A percentile compares a stretch with the other conserved stretches of the same genome.
phyloP scores from a whole-genome alignment of 495 filamentous ascomycete species.

The Xylaria sp. region DNA sequence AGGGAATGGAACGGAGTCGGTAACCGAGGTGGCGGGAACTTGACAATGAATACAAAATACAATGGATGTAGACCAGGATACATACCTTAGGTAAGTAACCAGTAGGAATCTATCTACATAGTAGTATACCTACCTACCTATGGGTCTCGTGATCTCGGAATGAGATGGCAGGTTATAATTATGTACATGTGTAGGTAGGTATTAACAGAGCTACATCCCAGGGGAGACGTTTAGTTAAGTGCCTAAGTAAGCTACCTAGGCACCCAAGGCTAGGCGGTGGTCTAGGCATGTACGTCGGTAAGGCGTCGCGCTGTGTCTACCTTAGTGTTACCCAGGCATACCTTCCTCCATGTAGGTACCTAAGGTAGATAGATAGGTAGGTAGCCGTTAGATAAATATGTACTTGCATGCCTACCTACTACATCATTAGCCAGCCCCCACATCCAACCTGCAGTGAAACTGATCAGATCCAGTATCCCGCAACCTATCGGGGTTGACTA shows the following conservation, averaged over 20 bases:
- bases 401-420: no score
- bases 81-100: no score
- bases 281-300: background rate
- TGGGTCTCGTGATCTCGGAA: background rate
- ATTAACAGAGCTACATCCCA: no score
- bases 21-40: no score
- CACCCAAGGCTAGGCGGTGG: background rate
- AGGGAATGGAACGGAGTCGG: background rate
- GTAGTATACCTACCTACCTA: background rate
- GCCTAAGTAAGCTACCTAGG: background rate
- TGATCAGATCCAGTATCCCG: slow-evolving; percentile 14
- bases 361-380: no score
- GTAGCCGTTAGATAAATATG: no score
- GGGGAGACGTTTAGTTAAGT: background rate
- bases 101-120: no score
- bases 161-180: background rate
- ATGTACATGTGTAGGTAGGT: no score
- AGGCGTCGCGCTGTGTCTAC: background rate
- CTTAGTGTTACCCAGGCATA: background rate
- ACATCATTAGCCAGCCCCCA: slow-evolving; percentile 12
- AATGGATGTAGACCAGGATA: no score
- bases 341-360: no score
- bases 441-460: slow-evolving; percentile 2
- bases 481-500: slow-evolving; percentile 14
- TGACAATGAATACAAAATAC: background rate